These are phyloP conservation scores for Globisporangium orthogonon DNA, from an alignment of 352 stramenopile species.

Conservation along the genomic window DNA sequence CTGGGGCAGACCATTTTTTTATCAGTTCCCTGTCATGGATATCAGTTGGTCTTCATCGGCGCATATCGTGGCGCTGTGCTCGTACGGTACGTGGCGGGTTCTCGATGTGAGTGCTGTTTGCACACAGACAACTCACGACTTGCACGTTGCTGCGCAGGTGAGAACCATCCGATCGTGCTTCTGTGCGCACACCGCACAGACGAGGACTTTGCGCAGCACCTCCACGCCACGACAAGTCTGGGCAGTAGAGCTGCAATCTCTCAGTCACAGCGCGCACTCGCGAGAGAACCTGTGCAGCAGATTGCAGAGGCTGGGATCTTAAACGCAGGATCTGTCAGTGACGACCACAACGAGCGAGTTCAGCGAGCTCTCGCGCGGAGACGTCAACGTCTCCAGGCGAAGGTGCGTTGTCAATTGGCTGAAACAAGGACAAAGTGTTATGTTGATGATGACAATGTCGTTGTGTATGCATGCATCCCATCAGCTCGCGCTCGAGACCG, in stretches of 20 bases:
- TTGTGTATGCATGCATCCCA: neutral
- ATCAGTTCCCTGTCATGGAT: constrained; percentile 37
- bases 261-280: neutral
- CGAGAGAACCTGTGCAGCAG: neutral
- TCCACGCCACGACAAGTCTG: neutral
- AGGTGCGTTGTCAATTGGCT: constrained; percentile 14
- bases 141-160: constrained; percentile 19
- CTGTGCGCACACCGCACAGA: constrained; percentile 44
- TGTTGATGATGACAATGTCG: neutral
- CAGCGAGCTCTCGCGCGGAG: constrained; percentile 41
- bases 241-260: neutral
- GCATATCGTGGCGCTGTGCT: constrained; percentile 59
- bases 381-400: constrained; percentile 35
- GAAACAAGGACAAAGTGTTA: neutral
- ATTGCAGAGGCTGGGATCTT: neutral
- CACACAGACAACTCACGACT: neutral
- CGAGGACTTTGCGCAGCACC: constrained; percentile 21
- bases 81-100: constrained; percentile 29
- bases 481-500: constrained; percentile 12
- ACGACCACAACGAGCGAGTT: constrained; percentile 26
- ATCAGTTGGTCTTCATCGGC: constrained; percentile 53
- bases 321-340: constrained; percentile 4
- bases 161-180: constrained; percentile 52
- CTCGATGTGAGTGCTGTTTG: neutral
- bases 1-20: constrained; percentile 57